Evolutionary conservation across 2,329 filamentous ascomycete genomes (phyloP).

Genomic region (Blastomyces gilchristii): DNA sequence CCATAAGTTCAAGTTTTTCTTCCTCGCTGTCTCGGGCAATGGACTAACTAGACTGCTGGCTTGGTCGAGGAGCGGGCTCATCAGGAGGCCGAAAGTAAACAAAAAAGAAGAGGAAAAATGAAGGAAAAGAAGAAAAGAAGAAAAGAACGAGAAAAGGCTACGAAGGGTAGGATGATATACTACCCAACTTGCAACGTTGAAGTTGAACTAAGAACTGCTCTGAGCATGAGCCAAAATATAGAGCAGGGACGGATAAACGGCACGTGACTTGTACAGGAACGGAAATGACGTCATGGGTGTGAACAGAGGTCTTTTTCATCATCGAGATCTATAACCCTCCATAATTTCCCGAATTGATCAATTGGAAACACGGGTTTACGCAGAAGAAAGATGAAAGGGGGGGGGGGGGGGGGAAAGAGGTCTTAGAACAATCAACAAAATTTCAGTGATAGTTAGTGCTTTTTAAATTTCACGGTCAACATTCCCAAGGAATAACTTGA

Average conservation of each 20-base stretch:
- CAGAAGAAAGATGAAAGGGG: background rate
- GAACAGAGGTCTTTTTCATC: too few relatives aligned
- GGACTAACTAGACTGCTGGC: background rate
- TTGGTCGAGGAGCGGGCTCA: background rate
- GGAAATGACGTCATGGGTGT: too few relatives aligned
- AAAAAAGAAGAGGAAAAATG: background rate
- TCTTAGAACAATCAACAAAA: background rate
- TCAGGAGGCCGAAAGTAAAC: background rate
- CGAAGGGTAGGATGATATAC: background rate
- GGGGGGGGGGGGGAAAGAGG: background rate
- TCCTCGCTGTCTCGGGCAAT: background rate
- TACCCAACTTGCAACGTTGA: background rate
- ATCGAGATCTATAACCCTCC: too few relatives aligned
- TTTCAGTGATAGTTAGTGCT: too few relatives aligned
- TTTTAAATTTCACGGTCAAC: background rate
- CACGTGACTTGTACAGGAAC: background rate
- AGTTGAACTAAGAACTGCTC: too few relatives aligned
- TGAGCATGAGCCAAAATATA: too few relatives aligned
- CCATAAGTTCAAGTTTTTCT: slow-evolving; percentile 12
- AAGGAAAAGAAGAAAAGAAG: background rate
- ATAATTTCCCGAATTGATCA: background rate
- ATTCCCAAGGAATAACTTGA: background rate
- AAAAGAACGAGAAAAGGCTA: background rate
- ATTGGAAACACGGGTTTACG: background rate
- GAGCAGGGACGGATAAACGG: too few relatives aligned